These are phyloP conservation scores for Mycena sanguinolenta DNA, from an alignment of 768 basidiomycete species.

Conservation along the genomic window DNA sequence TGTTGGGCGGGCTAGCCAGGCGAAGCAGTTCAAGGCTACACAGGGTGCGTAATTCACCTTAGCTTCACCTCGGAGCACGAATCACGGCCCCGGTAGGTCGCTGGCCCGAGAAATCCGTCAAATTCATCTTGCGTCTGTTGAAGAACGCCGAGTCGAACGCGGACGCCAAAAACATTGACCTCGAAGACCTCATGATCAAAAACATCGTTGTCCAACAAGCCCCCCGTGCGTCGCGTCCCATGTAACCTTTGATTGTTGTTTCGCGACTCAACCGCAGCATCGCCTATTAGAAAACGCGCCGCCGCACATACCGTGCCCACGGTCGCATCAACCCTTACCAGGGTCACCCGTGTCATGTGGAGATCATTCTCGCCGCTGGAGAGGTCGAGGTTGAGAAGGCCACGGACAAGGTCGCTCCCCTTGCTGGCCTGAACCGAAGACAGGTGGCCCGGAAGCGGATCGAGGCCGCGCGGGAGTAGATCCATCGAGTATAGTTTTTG, in stretches of 20 bases:
- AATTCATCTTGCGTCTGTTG: slow-evolving; percentile 92
- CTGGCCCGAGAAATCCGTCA: slow-evolving; percentile 99
- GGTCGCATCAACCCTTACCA: slow-evolving; percentile 99
- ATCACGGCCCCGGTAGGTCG: slow-evolving; percentile 78
- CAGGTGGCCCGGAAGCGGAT: slow-evolving; percentile 91
- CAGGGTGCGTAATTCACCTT: slow-evolving; percentile 73
- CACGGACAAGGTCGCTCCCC: slow-evolving; percentile 79
- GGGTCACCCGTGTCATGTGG: slow-evolving; percentile 97
- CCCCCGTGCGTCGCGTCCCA: slow-evolving; percentile 76
- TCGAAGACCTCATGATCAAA: slow-evolving; percentile 94
- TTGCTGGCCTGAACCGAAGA: slow-evolving; percentile 84
- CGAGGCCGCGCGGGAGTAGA: slow-evolving; percentile 80
- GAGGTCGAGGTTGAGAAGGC: slow-evolving; percentile 92
- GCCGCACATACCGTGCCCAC: slow-evolving; percentile 98
- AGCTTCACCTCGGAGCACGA: neutral
- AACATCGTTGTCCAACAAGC: slow-evolving; percentile 99
- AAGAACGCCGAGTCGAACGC: slow-evolving; percentile 99
- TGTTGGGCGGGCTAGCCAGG: slow-evolving; percentile 94
- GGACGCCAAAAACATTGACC: slow-evolving; percentile 94
- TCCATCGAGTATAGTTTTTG: slow-evolving; percentile 41
- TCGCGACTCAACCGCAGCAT: slow-evolving; percentile 21
- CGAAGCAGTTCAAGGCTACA: slow-evolving; percentile 96
- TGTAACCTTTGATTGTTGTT: neutral
- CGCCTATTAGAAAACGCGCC: slow-evolving; percentile 87
- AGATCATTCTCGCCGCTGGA: slow-evolving; percentile 88